Percentiles rank a stretch among this genome's conserved stretches.
These are phyloP conservation scores for Austroboletus niveus DNA, from an alignment of 1,284 basidiomycete species.

Conservation along the genomic window DNA sequence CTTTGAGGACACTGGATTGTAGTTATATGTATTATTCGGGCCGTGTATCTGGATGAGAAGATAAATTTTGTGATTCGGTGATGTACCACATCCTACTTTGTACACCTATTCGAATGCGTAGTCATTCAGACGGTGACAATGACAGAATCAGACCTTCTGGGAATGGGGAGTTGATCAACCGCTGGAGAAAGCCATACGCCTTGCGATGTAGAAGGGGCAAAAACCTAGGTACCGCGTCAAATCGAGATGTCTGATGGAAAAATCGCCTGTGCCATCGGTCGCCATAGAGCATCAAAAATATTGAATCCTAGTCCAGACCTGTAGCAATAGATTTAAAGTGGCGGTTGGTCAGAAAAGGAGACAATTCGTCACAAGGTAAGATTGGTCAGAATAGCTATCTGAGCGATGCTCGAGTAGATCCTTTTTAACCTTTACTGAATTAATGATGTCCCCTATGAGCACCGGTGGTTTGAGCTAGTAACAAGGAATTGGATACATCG, in stretches of 20 bases:
- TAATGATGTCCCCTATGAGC: neutral
- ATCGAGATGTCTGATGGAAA: constrained; percentile 29
- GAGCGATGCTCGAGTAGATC: constrained; percentile 5
- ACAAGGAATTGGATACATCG: too few species aligned
- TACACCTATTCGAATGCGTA: constrained; percentile 18
- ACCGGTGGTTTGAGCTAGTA: too few species aligned
- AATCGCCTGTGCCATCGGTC: constrained; percentile 37
- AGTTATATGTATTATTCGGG: neutral
- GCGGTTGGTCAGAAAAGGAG: neutral
- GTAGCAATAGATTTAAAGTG: neutral
- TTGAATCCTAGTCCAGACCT: constrained; percentile 40
- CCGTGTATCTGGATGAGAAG: neutral
- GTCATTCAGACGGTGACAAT: constrained; percentile 12
- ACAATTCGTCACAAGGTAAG: neutral
- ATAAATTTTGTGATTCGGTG: too few species aligned
- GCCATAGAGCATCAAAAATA: constrained; percentile 34
- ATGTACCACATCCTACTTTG: neutral
- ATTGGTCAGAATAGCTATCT: constrained; percentile 6
- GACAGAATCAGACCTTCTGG: too few species aligned
- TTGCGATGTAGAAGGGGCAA: constrained; percentile 16
- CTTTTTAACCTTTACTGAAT: constrained; percentile 3
- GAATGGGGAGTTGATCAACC: constrained; percentile 25
- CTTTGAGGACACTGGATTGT: neutral
- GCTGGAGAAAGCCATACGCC: constrained; percentile 5
- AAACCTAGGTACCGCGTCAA: constrained; percentile 14